Percentiles rank a stretch among this genome's conserved stretches.
These are phyloP conservation scores for Monosporascus sp. DNA, from an alignment of 2,329 filamentous ascomycete species.

Conservation along the genomic window DNA sequence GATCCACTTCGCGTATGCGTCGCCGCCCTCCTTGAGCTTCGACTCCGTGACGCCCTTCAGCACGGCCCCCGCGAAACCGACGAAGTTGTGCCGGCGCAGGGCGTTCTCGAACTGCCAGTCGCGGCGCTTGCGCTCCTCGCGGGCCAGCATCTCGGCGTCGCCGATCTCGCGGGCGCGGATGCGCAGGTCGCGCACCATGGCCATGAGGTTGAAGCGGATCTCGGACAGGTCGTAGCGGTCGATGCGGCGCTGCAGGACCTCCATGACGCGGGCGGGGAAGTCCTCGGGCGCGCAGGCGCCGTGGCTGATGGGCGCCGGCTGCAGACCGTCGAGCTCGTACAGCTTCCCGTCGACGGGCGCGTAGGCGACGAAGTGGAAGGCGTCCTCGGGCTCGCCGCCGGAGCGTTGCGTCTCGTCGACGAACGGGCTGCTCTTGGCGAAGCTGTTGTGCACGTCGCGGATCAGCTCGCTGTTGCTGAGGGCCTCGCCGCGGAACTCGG, in stretches of 20 bases:
- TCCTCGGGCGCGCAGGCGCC: conserved; percentile 63
- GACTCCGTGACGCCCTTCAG: conserved; percentile 75
- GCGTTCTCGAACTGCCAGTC: conserved; percentile 96
- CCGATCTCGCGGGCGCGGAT: conserved; percentile 73
- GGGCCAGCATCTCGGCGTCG: conserved; percentile 69
- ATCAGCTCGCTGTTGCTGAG: conserved; percentile 62
- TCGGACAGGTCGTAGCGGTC: conserved; percentile 78
- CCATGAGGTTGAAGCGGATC: conserved; percentile 93
- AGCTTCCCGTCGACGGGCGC: conserved; percentile 71
- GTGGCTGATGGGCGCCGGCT: conserved; percentile 87
- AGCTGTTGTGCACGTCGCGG: conserved; percentile 80
- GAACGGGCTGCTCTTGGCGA: conserved; percentile 84
- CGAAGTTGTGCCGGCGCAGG: conserved; percentile 87
- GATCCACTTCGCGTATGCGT: conserved; percentile 68
- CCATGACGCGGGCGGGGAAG: conserved; percentile 76
- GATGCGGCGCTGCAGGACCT: conserved; percentile 81
- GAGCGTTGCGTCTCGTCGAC: conserved; percentile 79
- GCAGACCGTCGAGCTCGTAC: conserved; percentile 93
- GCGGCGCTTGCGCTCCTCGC: conserved; percentile 76
- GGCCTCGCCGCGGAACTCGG: conserved; percentile 60
- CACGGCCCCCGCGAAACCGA: conserved; percentile 88
- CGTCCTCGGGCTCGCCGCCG: conserved; percentile 73
- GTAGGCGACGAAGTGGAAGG: conserved; percentile 98
- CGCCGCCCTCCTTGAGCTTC: conserved; percentile 63
- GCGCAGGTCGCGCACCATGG: conserved; percentile 81